A percentile compares a stretch with the other conserved stretches of the same genome.
These are phyloP conservation scores for Fusarium stilboides DNA, from an alignment of 2,329 filamentous ascomycete species.

Conservation along the genomic window DNA sequence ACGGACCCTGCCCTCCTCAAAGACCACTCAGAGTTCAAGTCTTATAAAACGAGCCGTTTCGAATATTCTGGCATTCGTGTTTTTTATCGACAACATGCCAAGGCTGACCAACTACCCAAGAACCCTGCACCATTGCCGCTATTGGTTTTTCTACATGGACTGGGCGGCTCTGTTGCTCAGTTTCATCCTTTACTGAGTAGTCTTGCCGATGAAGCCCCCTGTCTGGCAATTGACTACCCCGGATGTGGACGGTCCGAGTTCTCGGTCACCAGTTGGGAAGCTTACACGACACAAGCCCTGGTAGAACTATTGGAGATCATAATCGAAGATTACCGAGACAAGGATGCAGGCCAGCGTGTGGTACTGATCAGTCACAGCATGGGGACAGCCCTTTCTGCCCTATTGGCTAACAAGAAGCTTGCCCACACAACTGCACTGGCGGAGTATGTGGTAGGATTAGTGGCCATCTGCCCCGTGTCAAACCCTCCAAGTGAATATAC, in stretches of 20 bases:
- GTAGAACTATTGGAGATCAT: constrained; percentile 81
- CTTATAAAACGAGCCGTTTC: constrained; percentile 79
- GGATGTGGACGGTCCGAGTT: constrained; percentile 89
- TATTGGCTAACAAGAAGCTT: constrained; percentile 69
- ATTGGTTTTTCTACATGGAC: constrained; percentile 91
- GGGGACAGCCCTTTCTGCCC: constrained; percentile 84
- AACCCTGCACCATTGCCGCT: constrained; percentile 83
- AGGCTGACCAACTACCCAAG: constrained; percentile 84
- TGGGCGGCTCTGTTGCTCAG: constrained; percentile 93
- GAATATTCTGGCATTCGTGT: constrained; percentile 84
- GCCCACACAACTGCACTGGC: constrained; percentile 68
- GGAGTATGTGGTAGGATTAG: constrained; percentile 78
- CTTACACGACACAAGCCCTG: constrained; percentile 84
- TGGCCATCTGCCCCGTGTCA: constrained; percentile 86
- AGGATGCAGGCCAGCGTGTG: constrained; percentile 76
- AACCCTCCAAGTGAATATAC: constrained; percentile 70
- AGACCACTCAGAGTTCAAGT: constrained; percentile 79
- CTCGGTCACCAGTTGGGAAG: constrained; percentile 77
- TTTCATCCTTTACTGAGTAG: constrained; percentile 87
- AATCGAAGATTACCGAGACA: constrained; percentile 81
- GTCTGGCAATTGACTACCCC: constrained; percentile 87
- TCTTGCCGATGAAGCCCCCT: constrained; percentile 85
- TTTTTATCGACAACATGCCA: constrained; percentile 86
- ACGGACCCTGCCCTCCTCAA: constrained; percentile 86
- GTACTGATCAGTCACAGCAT: constrained; percentile 91